These are phyloP conservation scores for Aspergillus sojae DNA, from an alignment of 2,329 filamentous ascomycete species.

Conservation along the genomic window DNA sequence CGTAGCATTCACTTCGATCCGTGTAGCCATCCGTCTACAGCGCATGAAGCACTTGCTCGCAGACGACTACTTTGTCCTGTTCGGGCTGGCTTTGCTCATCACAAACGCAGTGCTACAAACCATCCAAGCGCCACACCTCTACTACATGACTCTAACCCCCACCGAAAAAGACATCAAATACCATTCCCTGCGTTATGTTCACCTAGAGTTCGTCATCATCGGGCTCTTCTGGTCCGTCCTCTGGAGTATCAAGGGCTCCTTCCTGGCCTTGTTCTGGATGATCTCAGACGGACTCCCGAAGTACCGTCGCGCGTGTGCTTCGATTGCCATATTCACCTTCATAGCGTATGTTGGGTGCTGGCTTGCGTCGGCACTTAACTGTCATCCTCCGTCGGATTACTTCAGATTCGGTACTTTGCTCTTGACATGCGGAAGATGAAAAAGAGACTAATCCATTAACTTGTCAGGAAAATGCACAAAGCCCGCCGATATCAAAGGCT, in stretches of 20 bases:
- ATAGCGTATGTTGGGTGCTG: constrained; percentile 22
- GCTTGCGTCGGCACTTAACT: constrained; percentile 20
- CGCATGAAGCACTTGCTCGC: constrained; percentile 18
- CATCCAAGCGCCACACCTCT: constrained; percentile 23
- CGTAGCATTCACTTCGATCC: constrained; percentile 17
- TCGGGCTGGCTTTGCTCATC: constrained; percentile 19
- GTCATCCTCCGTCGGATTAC: constrained; percentile 23
- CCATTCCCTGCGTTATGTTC: constrained; percentile 18
- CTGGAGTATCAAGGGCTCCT: constrained; percentile 25
- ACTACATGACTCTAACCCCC: constrained; percentile 18
- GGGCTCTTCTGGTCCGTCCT: constrained; percentile 26
- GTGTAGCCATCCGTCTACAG: constrained; percentile 18
- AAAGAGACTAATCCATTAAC: neutral
- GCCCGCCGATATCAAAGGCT: constrained; percentile 17
- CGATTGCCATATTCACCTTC: constrained; percentile 11
- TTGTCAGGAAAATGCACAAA: constrained; percentile 19
- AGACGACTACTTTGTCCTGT: constrained; percentile 25
- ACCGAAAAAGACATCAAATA: constrained; percentile 14
- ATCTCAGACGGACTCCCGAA: constrained; percentile 19
- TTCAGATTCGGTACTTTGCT: constrained; percentile 18
- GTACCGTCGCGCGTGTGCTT: constrained; percentile 21
- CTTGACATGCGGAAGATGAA: neutral
- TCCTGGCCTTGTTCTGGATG: constrained; percentile 24
- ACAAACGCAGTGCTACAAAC: constrained; percentile 24
- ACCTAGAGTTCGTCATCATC: constrained; percentile 23